phyloP scores from a whole-genome alignment of 768 basidiomycete genomes.

The Lactarius vividus region DNA sequence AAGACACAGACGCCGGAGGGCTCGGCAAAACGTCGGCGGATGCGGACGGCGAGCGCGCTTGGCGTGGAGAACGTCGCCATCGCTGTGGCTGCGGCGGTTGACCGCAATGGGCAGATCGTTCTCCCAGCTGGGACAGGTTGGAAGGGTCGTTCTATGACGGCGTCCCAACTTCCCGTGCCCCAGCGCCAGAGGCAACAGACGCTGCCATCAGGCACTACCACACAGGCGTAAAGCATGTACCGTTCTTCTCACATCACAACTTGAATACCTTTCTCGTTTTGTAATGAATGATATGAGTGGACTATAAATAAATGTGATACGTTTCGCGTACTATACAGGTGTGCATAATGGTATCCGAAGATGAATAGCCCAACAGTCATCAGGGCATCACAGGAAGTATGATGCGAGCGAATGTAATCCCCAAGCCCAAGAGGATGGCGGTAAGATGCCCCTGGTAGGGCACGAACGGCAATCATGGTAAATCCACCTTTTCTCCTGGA shows the following conservation, averaged over 20 bases:
- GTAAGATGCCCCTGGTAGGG: neutral
- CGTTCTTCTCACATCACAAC: too few relatives aligned
- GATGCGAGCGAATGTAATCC: neutral
- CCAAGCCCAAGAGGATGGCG: neutral
- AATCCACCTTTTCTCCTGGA: neutral
- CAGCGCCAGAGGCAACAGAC: constrained; percentile 7
- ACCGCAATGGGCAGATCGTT: constrained; percentile 24
- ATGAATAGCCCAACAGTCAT: neutral
- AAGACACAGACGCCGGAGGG: constrained; percentile 13
- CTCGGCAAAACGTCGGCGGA: constrained; percentile 19
- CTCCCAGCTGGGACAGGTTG: constrained; percentile 26
- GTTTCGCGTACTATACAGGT: neutral
- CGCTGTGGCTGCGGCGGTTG: neutral
- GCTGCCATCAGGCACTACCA: neutral
- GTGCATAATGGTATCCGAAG: neutral
- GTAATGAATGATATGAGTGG: neutral
- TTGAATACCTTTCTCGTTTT: neutral
- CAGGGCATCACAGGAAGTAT: neutral
- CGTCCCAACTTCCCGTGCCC: neutral
- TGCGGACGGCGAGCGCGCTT: constrained; percentile 20
- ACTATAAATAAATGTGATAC: neutral
- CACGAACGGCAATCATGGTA: neutral
- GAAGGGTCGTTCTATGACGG: constrained; percentile 15
- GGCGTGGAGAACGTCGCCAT: constrained; percentile 6
- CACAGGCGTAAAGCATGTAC: neutral